Evolutionary conservation across 805 yeast genomes (phyloP).

Genomic region (Lachancea quebecensis): DNA sequence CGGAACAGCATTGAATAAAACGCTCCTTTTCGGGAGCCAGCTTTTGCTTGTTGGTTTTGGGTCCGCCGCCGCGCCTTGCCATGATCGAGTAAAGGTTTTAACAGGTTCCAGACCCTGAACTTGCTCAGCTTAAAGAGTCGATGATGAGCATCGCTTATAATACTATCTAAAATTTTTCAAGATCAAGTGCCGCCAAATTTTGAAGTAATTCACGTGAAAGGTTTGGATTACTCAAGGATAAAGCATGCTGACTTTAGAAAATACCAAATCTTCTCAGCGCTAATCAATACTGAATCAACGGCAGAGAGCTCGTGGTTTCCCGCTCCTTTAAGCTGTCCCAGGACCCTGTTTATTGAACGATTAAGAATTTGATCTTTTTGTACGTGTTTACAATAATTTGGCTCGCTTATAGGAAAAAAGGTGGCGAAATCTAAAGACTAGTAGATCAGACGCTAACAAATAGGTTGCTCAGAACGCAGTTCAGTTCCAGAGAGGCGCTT

Average conservation of each 20-base stretch:
- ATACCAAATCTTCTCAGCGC: too few species aligned
- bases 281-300: too few species aligned
- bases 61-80: slow-evolving; percentile 35
- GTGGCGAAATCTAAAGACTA: background rate
- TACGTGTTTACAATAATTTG: background rate
- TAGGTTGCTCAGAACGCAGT: background rate
- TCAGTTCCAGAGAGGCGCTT: too few species aligned
- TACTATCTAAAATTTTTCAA: background rate
- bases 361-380: background rate
- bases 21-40: slow-evolving; percentile 89
- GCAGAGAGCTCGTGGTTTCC: too few species aligned
- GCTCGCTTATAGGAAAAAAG: background rate
- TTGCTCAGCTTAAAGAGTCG: background rate
- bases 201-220: background rate
- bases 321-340: too few species aligned
- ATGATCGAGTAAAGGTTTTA: slow-evolving; percentile 8
- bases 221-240: background rate
- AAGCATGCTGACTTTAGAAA: too few species aligned
- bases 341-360: too few species aligned
- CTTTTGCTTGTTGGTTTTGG: slow-evolving; percentile 47
- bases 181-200: background rate
- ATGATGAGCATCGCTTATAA: background rate
- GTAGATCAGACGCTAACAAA: background rate
- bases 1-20: slow-evolving; percentile 87
- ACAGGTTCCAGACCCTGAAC: background rate